Evolutionary conservation across 345 rosid species (phyloP).

Genomic region (Citrus inodora): DNA sequence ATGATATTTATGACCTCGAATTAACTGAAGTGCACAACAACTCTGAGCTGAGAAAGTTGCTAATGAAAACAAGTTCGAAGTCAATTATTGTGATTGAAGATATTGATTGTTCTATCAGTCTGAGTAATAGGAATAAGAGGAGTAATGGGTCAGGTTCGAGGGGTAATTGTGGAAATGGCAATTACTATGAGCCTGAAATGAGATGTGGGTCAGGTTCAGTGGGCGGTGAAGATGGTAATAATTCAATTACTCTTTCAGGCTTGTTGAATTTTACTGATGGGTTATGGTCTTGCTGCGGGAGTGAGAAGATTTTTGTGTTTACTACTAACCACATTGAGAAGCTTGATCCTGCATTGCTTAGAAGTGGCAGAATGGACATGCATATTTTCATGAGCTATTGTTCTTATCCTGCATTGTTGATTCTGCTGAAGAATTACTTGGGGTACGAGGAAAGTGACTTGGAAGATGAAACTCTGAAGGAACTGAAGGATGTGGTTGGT

Average conservation of each 20-base stretch:
- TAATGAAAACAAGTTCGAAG: slow-evolving; percentile 91
- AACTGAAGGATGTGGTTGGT: slow-evolving; percentile 46
- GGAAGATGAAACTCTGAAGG: slow-evolving; percentile 28
- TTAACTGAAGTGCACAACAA: slow-evolving; percentile 88
- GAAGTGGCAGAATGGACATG: slow-evolving; percentile 98
- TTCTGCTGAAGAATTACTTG: slow-evolving; percentile 65
- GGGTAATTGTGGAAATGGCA: slow-evolving; percentile 6
- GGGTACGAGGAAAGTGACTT: slow-evolving; percentile 38
- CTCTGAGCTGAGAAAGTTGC: slow-evolving; percentile 73
- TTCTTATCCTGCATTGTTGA: slow-evolving; percentile 63
- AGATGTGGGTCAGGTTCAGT: slow-evolving; percentile 35
- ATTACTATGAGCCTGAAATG: slow-evolving; percentile 46
- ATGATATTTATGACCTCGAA: slow-evolving; percentile 95
- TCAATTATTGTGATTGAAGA: slow-evolving; percentile 92
- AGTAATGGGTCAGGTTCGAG: slow-evolving; percentile 11
- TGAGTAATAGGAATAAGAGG: slow-evolving; percentile 58
- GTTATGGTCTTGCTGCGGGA: slow-evolving; percentile 96
- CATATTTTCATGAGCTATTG: slow-evolving; percentile 84
- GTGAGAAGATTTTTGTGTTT: slow-evolving; percentile 92
- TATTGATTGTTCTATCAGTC: slow-evolving; percentile 79
- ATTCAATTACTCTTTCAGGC: slow-evolving; percentile 82
- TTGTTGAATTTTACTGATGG: slow-evolving; percentile 93
- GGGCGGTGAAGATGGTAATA: slow-evolving; percentile 37
- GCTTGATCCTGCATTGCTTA: slow-evolving; percentile 85
- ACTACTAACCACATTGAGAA: slow-evolving; percentile 91